phyloP scores from a whole-genome alignment of 257 asterid genomes.

The Nicotiana tabacum region DNA sequence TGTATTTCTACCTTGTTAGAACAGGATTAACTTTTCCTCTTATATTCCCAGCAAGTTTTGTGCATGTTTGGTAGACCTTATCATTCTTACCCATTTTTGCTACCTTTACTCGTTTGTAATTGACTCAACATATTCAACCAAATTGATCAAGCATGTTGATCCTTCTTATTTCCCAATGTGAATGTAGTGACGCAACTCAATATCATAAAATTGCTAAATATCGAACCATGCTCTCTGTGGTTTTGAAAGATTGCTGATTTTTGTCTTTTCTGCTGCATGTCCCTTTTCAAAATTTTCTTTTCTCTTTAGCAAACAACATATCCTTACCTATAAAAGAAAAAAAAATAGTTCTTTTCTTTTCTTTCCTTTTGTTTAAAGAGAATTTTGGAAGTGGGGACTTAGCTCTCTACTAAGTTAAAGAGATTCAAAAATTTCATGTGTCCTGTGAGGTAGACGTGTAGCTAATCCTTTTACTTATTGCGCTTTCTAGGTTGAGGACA shows the following conservation, averaged over 20 bases:
- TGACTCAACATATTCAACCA: not conserved
- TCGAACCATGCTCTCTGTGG: not conserved
- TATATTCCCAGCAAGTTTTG: not conserved
- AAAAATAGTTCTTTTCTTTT: not conserved
- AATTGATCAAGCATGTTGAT: not conserved
- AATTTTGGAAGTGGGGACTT: not conserved
- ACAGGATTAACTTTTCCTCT: not conserved
- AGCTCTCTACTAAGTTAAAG: not conserved
- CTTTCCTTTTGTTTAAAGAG: not conserved
- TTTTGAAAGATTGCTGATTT: not conserved
- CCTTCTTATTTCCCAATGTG: conserved; percentile 7
- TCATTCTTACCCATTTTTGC: not conserved
- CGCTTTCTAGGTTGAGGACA: conserved; percentile 72
- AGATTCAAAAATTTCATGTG: not conserved
- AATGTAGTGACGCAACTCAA: not conserved
- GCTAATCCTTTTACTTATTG: conserved; percentile 14
- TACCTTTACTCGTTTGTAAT: not conserved
- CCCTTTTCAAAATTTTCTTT: not conserved
- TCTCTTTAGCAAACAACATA: conserved; percentile 1
- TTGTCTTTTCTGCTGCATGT: not conserved
- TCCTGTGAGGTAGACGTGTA: not conserved
- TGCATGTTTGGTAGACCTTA: not conserved
- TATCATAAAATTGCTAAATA: not conserved
- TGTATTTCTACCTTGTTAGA: not conserved
- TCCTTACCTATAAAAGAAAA: not conserved